These are phyloP conservation scores for Suhomyces vadensis DNA, from an alignment of 805 yeast species.

Conservation along the genomic window DNA sequence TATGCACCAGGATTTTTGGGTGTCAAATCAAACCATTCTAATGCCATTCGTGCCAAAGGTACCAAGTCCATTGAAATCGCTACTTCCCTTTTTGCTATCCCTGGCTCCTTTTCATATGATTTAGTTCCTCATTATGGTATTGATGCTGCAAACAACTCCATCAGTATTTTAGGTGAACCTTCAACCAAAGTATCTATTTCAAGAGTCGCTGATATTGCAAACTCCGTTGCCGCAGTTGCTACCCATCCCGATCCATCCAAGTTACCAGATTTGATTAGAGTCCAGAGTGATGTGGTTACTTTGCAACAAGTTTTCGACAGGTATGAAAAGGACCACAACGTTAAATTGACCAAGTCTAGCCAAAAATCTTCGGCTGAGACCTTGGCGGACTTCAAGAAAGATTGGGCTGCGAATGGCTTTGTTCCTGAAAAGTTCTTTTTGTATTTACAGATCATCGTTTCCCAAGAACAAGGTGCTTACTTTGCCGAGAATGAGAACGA, in stretches of 20 bases:
- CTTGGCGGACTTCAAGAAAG: constrained; percentile 29
- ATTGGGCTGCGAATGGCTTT: constrained; percentile 28
- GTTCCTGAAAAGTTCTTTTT: constrained; percentile 32
- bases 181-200: constrained; percentile 36
- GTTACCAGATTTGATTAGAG: constrained; percentile 46
- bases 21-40: constrained; percentile 37
- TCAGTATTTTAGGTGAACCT: constrained; percentile 43
- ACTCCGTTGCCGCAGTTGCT: constrained; percentile 18
- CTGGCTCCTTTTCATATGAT: constrained; percentile 38
- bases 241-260: constrained; percentile 26
- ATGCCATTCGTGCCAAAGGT: constrained; percentile 12
- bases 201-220: constrained; percentile 24
- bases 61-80: constrained; percentile 47
- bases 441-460: constrained; percentile 31
- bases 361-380: constrained; percentile 25
- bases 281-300: constrained; percentile 43
- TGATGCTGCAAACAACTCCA: constrained; percentile 33
- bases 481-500: constrained; percentile 38
- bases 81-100: constrained; percentile 40
- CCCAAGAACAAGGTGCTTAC: constrained; percentile 44
- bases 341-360: constrained; percentile 19
- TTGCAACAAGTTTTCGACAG: constrained; percentile 38
- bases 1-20: constrained; percentile 36
- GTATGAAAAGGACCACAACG: constrained; percentile 42
- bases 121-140: constrained; percentile 37